Base-by-base conservation (phyloP, 768 basidiomycete species). In the Xerocomellus intermedius region DNA sequence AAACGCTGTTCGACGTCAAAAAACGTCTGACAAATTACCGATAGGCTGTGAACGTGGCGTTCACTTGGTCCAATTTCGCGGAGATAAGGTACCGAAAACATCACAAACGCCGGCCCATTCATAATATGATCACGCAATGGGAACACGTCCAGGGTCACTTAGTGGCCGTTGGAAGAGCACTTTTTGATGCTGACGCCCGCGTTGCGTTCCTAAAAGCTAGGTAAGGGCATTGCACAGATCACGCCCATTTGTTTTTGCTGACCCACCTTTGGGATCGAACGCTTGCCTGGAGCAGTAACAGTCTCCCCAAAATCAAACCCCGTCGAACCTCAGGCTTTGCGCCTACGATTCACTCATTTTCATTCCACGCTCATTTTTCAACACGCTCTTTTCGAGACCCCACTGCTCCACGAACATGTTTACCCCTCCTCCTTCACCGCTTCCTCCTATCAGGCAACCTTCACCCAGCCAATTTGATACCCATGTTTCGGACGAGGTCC, bases 361-460 rank as follows among this genome's bases (percentile, higher is more conserved):
- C 22, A 37, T 50, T 49, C 45, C 50, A 54, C 74, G 26, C 59
- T 71, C 73, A 0, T 73, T 75, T 70, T 51, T 43, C 47, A 47
- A 35, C 48, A 66, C 67, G 47, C 42, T 72, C 71, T 24, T 67
- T 72, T 62, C 48, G 4, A 54, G 9, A 43, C 41, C 36, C 35
- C 35, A 26, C 28, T 43, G 28, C 19, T 52, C 45, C 37, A 52
- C 45, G 33, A 48, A 42, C 38, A 77, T 77, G 75, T 75, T 77
- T 62, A 77, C 75, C 44, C 75, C 75, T 22, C 74, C 75, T 43
- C 72, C 77, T 5, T 79, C 80, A 6, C 77, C 78, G 2, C 55
- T 59, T 16, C 75, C 74, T 41, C 50, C 50, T 39, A 43, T 49
- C 35, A 52, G 49, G 30, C 64, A 58, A 46, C 39, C 47, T 21